Evolutionary conservation across 306 rosid genomes (phyloP), one percentile per base, ranked within the genome.

Genomic region (Boehmeria nivea): DNA sequence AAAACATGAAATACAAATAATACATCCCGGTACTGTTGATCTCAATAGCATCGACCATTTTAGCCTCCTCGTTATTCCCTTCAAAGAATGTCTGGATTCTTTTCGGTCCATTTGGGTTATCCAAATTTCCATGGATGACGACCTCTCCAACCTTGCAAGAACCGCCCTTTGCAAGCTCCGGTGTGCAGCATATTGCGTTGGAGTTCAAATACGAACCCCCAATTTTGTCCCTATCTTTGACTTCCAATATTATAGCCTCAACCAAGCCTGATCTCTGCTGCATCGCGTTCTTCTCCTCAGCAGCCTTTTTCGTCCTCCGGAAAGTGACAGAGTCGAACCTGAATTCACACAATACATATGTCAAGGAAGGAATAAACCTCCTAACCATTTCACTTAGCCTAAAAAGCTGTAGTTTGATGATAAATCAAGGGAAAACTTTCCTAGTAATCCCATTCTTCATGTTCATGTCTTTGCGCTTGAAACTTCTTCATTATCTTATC

Each of bases 91-190:
- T 76, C 81, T 70, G 83, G 65, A 73, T 60, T 47, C 93, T 82
- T 72, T 62, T 67, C 5, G 85, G 93, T 24, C 87, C 85, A 28
- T 60, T 46, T 0, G 79, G 72, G 11, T 78, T 64, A 57, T 78
- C 79, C 0, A 60, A 75, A 26, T 76, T 67, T 63, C 68, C 79
- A 12, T 71, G 85, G 67, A 84, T 81, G 53, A 81, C 80, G 59
- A 84, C 81, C 79, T 84, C 88, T 37, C 94, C 88, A 16, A 78
- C 77, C 77, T 76, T 84, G 83, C 94, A 78, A 16, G 85, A 84
- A 43, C 81, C 78, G 42, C 67, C 72, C 59, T 76, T 73, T 28
- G 94, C 76, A 53, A 78, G 88, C 59, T 84, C 81, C 0, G 85
- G 83, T 14, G 83, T 84, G 76, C 94, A 81, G 70, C 94, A 76